These are phyloP conservation scores for Phyllosticta ampelicida DNA, from an alignment of 2,329 filamentous ascomycete species.

Conservation along the genomic window DNA sequence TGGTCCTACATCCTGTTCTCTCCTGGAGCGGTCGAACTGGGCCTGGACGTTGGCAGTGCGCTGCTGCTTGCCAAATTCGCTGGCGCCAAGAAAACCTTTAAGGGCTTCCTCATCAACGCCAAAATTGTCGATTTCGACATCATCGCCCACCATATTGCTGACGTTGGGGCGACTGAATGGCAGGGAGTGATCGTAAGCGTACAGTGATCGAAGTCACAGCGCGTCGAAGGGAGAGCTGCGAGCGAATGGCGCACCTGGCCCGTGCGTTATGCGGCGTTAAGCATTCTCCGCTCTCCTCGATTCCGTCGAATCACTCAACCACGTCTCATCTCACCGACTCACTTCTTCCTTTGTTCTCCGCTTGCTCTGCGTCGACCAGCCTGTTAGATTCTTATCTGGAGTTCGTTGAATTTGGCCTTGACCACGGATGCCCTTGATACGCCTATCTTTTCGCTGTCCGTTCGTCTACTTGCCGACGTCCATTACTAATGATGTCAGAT, in stretches of 20 bases:
- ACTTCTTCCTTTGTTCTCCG: background rate
- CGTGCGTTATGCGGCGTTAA: background rate
- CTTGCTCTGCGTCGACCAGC: background rate
- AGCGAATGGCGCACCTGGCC: background rate
- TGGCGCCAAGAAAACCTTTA: slow-evolving; percentile 60
- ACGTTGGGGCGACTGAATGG: background rate
- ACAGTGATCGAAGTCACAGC: slow-evolving; percentile 1
- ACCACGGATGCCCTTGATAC: background rate
- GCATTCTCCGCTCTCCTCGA: background rate
- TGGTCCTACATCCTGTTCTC: slow-evolving; percentile 29
- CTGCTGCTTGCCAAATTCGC: slow-evolving; percentile 74
- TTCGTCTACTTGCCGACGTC: background rate
- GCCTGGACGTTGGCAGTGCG: slow-evolving; percentile 62
- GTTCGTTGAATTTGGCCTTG: too few species aligned
- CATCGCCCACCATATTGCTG: slow-evolving; percentile 2
- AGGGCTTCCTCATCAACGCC: slow-evolving; percentile 51
- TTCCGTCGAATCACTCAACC: background rate
- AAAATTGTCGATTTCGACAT: slow-evolving; percentile 4
- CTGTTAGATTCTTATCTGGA: too few species aligned
- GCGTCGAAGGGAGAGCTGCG: background rate
- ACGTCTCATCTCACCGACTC: background rate
- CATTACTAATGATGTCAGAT: background rate
- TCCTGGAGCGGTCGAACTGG: slow-evolving; percentile 70
- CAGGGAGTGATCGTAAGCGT: background rate
- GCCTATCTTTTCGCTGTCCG: background rate